Base-by-base conservation (phyloP, 352 stramenopile species). In the Albugo candida region DNA sequence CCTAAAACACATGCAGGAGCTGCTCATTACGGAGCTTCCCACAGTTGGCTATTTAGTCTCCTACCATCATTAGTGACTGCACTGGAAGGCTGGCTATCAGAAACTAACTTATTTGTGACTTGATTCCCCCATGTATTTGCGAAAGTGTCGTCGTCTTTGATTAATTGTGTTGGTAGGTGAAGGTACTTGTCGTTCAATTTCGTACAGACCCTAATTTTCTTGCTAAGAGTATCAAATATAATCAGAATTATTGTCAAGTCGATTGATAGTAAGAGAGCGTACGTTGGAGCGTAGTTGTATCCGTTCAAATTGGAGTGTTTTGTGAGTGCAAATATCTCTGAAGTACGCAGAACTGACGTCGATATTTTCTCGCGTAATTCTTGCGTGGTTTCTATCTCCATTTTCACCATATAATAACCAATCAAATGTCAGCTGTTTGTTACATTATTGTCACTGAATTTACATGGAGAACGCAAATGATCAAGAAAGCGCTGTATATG, bases 271-370 rank as follows among this genome's bases (percentile, higher is more conserved):
- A n/a, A 8, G 24, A 31, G 3, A 10, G 8, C 24, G 8, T 31
- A 31, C 24, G 24, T 31, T 31, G 24, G 24, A 31, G 24, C 24
- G 24, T 31, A 31, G 3, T 31, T 31, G 24, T 31, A 31, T 31
- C 24, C 24, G 24, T 31, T 31, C 24, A 31, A 8, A 31, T 31
- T 31, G 24, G 24, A 31, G 24, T 31, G 70, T 53, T 86, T 86
- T 4, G 66, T 69, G 19, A 83, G 62, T 53, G 70, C 64, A 42
- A 86, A 86, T 36, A 83, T 59, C 55, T 83, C 73, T 18, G 70
- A 65, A 1, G 70, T 78, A 16, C 63, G 70, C 14, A 83, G 55
- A 41, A 83, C 73, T 0, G 73, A 86, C 27, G 24, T 31, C 24
- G 24, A 3, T 31, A 31, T 31, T 31, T 31, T 31, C 8, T 31